Evolutionary conservation across 768 basidiomycete species (phyloP).

Genomic region (Lyophyllum atratum): DNA sequence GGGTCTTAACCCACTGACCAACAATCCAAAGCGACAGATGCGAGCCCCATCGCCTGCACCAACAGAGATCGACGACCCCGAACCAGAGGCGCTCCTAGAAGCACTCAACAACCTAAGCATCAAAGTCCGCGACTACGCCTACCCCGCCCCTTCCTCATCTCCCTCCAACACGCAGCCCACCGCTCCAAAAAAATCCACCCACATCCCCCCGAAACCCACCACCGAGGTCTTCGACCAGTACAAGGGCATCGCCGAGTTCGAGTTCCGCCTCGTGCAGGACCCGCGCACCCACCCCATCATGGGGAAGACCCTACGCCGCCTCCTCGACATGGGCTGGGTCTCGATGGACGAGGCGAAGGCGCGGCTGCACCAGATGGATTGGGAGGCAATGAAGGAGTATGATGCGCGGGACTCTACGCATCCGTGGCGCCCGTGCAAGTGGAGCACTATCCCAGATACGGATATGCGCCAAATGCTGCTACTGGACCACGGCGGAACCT

Average conservation of each 20-base stretch:
- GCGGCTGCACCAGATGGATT: constrained; percentile 34
- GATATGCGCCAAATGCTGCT: constrained; percentile 13
- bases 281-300: constrained; percentile 32
- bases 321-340: constrained; percentile 43
- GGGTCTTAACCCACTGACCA: not conserved
- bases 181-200: not conserved
- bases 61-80: constrained; percentile 39
- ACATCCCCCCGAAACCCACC: constrained; percentile 13
- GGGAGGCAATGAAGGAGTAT: constrained; percentile 30
- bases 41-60: constrained; percentile 34
- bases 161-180: not conserved
- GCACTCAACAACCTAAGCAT: constrained; percentile 30
- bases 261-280: constrained; percentile 34
- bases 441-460: constrained; percentile 9
- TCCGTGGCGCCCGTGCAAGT: constrained; percentile 19
- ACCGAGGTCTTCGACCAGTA: constrained; percentile 42
- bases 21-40: not conserved
- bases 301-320: constrained; percentile 38
- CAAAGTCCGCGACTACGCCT: constrained; percentile 46
- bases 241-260: constrained; percentile 38
- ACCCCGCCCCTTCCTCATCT: constrained; percentile 12
- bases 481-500: constrained; percentile 1
- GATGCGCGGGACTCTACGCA: constrained; percentile 20
- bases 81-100: constrained; percentile 32
- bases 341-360: constrained; percentile 30